Evolutionary conservation across 192 early-diverging fungal genomes (phyloP).

Genomic region (Spizellomyces punctatus): DNA sequence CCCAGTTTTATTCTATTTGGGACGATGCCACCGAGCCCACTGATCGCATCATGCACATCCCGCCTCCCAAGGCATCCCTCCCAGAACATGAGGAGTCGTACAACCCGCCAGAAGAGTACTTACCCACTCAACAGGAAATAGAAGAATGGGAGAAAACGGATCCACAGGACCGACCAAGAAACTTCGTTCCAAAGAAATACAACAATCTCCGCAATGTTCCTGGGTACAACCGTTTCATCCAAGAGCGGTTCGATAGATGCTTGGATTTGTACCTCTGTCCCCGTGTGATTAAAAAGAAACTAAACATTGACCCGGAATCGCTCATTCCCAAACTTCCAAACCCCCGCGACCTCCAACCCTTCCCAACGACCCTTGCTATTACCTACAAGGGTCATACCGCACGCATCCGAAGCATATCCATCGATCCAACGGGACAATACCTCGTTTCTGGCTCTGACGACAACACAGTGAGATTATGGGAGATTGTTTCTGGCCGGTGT

Average conservation of each 20-base stretch:
- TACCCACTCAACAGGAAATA: constrained; percentile 80
- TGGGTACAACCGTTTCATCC: constrained; percentile 84
- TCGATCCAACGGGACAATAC: constrained; percentile 92
- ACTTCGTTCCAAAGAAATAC: constrained; percentile 72
- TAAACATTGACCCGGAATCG: constrained; percentile 87
- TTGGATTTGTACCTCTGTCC: constrained; percentile 97
- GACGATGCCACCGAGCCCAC: constrained; percentile 63
- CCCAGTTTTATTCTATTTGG: constrained; percentile 87
- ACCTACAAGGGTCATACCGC: constrained; percentile 81
- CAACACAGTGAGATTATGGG: constrained; percentile 85
- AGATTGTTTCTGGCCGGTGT: constrained; percentile 86
- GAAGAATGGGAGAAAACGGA: constrained; percentile 80
- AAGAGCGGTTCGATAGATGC: constrained; percentile 95
- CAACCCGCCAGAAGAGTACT: constrained; percentile 94
- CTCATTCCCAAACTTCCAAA: constrained; percentile 94
- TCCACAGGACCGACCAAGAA: constrained; percentile 70
- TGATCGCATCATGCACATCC: constrained; percentile 74
- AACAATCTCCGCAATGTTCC: constrained; percentile 79
- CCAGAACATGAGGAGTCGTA: constrained; percentile 94
- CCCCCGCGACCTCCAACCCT: constrained; percentile 92
- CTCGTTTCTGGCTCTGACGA: constrained; percentile 86
- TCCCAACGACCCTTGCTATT: constrained; percentile 80
- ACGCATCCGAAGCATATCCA: constrained; percentile 78
- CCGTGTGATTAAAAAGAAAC: constrained; percentile 81
- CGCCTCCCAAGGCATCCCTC: constrained; percentile 86